phyloP scores from a whole-genome alignment of 495 filamentous ascomycete genomes.

The Evernia prunastri region DNA sequence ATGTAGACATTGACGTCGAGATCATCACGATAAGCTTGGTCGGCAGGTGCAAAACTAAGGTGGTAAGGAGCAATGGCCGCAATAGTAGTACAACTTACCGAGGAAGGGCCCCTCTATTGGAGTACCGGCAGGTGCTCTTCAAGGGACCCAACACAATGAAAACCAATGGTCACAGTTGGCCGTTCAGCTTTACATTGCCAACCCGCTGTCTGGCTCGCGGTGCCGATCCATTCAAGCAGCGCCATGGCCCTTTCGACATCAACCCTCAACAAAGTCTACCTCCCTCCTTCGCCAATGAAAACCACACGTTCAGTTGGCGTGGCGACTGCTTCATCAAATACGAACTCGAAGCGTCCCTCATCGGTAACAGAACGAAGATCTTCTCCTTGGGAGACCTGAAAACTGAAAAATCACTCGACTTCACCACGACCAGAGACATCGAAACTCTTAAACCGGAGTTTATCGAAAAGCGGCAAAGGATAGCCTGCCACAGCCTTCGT shows the following conservation, averaged over 20 bases:
- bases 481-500: slow-evolving; percentile 5
- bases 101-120: slow-evolving; percentile 3
- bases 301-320: neutral
- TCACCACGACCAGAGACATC: slow-evolving; percentile 1
- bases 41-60: slow-evolving; percentile 2
- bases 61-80: neutral
- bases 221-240: slow-evolving; percentile 8
- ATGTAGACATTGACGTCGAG: slow-evolving; percentile 1
- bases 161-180: slow-evolving; percentile 4
- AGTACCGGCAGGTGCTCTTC: slow-evolving; percentile 1
- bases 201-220: slow-evolving; percentile 3
- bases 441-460: neutral
- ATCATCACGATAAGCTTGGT: slow-evolving; percentile 15
- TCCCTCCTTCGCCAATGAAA: slow-evolving; percentile 2
- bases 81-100: neutral
- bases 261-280: slow-evolving; percentile 11
- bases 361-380: neutral
- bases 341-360: slow-evolving; percentile 12
- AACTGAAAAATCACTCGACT: neutral
- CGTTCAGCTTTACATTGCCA: slow-evolving; percentile 8
- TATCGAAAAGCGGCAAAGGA: neutral
- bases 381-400: neutral
- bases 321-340: slow-evolving; percentile 6
- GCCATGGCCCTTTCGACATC: slow-evolving; percentile 2
- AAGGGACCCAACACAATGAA: slow-evolving; percentile 9